A percentile compares a stretch with the other conserved stretches of the same genome.
Evolutionary conservation across 1,139 yeast genomes (phyloP).

Genomic region (Saccharomycopsis phalli): DNA sequence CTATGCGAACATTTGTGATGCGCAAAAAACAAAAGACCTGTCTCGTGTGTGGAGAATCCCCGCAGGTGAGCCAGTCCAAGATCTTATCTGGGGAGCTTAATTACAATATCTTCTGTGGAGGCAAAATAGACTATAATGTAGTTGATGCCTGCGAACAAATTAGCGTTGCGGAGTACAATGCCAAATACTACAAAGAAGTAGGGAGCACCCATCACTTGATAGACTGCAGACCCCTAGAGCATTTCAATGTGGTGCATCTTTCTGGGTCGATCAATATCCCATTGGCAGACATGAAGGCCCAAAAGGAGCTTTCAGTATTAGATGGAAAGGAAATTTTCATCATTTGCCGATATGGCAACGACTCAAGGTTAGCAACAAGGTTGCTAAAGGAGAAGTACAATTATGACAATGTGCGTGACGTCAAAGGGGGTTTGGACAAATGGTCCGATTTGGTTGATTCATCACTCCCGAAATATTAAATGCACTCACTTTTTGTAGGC

Average conservation of each 20-base stretch:
- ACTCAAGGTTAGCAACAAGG: constrained; percentile 71
- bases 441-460: constrained; percentile 63
- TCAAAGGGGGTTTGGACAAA: constrained; percentile 66
- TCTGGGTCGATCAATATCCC: constrained; percentile 59
- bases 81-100: constrained; percentile 45
- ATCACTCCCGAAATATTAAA: constrained; percentile 41
- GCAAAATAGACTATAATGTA: constrained; percentile 35
- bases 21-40: constrained; percentile 58
- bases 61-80: constrained; percentile 35
- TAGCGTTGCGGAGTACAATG: constrained; percentile 35
- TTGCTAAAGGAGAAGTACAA: constrained; percentile 44
- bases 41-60: constrained; percentile 49
- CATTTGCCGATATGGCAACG: constrained; percentile 85
- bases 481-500: too few species aligned
- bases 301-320: too few species aligned
- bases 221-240: constrained; percentile 80
- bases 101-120: constrained; percentile 71
- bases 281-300: constrained; percentile 42
- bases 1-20: constrained; percentile 69
- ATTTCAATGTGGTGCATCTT: constrained; percentile 57
- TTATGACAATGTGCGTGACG: constrained; percentile 47
- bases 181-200: constrained; percentile 21
- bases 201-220: constrained; percentile 33
- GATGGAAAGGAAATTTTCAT: constrained; percentile 32
- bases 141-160: constrained; percentile 41